Evolutionary conservation across 495 filamentous ascomycete genomes (phyloP), one percentile per base, ranked within the genome.

Genomic region (Neurospora hispaniola): DNA sequence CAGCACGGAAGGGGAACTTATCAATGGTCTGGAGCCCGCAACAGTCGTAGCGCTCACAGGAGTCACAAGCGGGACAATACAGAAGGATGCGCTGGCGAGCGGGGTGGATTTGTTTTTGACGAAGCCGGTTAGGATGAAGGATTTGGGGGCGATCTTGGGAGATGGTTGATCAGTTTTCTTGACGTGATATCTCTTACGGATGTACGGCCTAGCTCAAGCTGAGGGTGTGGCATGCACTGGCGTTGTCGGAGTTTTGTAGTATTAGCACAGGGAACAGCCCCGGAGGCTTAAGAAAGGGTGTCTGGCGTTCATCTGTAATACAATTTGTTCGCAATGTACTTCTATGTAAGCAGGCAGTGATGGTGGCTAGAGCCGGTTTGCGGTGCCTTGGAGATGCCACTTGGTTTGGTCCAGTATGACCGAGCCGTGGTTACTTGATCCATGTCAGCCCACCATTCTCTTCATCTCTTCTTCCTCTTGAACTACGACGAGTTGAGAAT

Each of bases 101-200:
- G 92, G 92, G 7, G 86, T 94, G 42, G 89, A 94, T 77, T 77
- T 91, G 16, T 93, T 92, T 77, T 82, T 93, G 74, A 92, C 91
- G 16, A 92, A 93, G 75, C 92, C 92, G 2, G 89, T 93, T 27
- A 77, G 74, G 27, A 76, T 86, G 73, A 79, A 80, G 70, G 78
- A 80, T 72, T 72, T 87, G 54, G 73, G 54, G 54, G 54, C 54
- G 14, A 66, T 66, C 35, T 66, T 66, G 54, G 54, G 54, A 6
- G 54, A 66, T 10, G 27, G 54, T 38, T 66, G 54, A 66, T 66
- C 5, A 16, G 12, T 31, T 31, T 27, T 27, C 11, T 62, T 5
- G 54, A 31, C 31, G 23, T 14, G 48, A 27, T 62, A 7, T 31
- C 5, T 16, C 4, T 31, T 16, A 6, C 14, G 3, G 12, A 31